phyloP scores from a whole-genome alignment of 2,329 filamentous ascomycete genomes.

The Huntiella omanensis region DNA sequence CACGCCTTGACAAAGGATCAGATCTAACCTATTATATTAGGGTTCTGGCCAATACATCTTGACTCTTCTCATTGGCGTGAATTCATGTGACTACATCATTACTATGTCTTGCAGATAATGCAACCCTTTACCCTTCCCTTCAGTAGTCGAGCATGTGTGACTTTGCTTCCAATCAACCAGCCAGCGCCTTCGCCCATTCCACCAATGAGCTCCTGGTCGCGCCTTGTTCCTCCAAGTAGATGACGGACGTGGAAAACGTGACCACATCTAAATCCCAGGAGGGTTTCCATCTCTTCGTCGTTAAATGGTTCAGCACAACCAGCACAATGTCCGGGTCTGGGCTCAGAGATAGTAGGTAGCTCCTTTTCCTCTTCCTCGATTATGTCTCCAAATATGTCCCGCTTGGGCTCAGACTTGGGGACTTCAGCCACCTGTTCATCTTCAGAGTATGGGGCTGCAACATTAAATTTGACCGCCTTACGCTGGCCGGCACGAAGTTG shows the following conservation, averaged over 20 bases:
- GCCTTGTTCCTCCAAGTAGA: constrained; percentile 35
- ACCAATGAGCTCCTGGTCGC: constrained; percentile 28
- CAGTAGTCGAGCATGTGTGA: constrained; percentile 65
- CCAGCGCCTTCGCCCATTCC: constrained; percentile 26
- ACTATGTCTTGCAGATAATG: background rate
- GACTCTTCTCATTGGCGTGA: too few species aligned
- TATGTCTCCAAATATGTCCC: constrained; percentile 13
- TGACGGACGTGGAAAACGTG: constrained; percentile 67
- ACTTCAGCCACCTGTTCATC: constrained; percentile 20
- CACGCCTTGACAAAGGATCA: too few species aligned
- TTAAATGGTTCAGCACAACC: constrained; percentile 36
- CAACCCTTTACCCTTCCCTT: constrained; percentile 43
- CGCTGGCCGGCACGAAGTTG: constrained; percentile 61
- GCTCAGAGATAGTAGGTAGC: constrained; percentile 17
- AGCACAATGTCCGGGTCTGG: constrained; percentile 38
- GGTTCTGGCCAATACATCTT: too few species aligned
- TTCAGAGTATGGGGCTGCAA: constrained; percentile 28
- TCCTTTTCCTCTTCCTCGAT: constrained; percentile 11
- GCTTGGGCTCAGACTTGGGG: constrained; percentile 14
- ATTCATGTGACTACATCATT: too few species aligned
- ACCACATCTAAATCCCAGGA: constrained; percentile 66
- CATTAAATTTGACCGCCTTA: constrained; percentile 76
- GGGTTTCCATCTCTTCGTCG: constrained; percentile 46
- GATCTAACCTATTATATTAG: too few species aligned
- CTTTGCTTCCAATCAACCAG: constrained; percentile 64